phyloP scores from a whole-genome alignment of 192 early-diverging fungal genomes.

The Podochytrium sp. region DNA sequence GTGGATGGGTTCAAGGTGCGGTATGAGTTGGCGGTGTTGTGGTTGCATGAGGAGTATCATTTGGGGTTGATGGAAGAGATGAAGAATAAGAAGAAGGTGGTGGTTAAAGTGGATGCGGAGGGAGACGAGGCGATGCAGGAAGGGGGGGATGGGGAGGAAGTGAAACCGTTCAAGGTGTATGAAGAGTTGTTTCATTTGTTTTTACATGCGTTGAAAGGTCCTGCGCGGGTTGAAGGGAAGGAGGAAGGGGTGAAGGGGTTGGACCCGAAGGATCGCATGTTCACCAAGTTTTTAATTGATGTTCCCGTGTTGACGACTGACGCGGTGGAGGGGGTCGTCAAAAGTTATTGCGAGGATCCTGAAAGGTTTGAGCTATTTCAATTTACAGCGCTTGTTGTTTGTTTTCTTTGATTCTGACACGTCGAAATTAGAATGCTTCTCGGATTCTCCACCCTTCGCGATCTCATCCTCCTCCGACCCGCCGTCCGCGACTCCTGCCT shows the following conservation, averaged over 20 bases:
- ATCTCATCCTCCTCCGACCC: constrained; percentile 60
- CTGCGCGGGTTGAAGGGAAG: constrained; percentile 19
- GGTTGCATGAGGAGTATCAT: constrained; percentile 75
- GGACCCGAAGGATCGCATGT: constrained; percentile 69
- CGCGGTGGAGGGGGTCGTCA: constrained; percentile 61
- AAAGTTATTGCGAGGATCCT: constrained; percentile 68
- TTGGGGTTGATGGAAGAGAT: constrained; percentile 31
- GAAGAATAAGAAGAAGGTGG: background rate
- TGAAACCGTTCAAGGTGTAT: constrained; percentile 17
- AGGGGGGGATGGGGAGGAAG: background rate
- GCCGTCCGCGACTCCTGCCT: constrained; percentile 58
- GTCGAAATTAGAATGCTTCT: constrained; percentile 58
- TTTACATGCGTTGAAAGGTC: constrained; percentile 28
- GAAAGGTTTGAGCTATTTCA: constrained; percentile 40
- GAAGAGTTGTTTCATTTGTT: constrained; percentile 36
- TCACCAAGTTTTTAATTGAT: constrained; percentile 78
- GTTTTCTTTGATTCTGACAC: no score
- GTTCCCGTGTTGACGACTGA: constrained; percentile 70
- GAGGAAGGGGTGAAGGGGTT: constrained; percentile 49
- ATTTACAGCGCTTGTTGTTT: background rate
- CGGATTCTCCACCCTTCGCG: constrained; percentile 63
- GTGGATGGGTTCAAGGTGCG: constrained; percentile 65
- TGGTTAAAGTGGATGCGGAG: background rate
- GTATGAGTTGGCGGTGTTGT: constrained; percentile 71
- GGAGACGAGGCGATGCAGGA: no score